Percentiles rank a stretch among this genome's conserved stretches.
phyloP scores from a whole-genome alignment of 768 basidiomycete species.

The Podaxis sp. region DNA sequence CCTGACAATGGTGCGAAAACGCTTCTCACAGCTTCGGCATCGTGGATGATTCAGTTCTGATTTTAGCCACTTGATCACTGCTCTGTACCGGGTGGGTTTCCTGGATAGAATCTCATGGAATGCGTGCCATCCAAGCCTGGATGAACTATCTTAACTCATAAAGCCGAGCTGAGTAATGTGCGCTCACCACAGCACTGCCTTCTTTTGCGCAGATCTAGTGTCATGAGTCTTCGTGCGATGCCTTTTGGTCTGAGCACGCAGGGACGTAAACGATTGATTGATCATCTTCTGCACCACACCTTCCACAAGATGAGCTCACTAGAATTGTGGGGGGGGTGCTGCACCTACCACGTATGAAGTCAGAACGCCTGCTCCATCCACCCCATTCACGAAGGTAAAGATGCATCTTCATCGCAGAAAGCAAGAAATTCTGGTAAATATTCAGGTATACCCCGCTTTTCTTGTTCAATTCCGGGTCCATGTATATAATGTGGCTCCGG shows the following conservation, averaged over 20 bases:
- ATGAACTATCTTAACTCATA: constrained; percentile 5
- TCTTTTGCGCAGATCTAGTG: constrained; percentile 42
- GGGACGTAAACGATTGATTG: constrained; percentile 46
- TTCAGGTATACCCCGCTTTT: constrained; percentile 64
- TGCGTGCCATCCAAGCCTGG: constrained; percentile 79
- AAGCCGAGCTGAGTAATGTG: not conserved
- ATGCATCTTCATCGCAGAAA: constrained; percentile 85
- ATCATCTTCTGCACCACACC: constrained; percentile 63
- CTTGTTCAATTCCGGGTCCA: constrained; percentile 68
- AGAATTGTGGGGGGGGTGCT: constrained; percentile 11
- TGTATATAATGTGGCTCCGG: constrained; percentile 76
- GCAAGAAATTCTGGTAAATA: constrained; percentile 79
- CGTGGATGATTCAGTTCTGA: constrained; percentile 47
- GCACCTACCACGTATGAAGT: constrained; percentile 53
- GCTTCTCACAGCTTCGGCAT: constrained; percentile 35
- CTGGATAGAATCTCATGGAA: constrained; percentile 62
- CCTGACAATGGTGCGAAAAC: constrained; percentile 43
- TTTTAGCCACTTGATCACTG: constrained; percentile 43
- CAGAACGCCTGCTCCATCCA: constrained; percentile 34
- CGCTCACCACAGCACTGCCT: constrained; percentile 57
- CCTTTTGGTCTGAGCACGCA: constrained; percentile 40
- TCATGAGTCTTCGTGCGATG: constrained; percentile 27
- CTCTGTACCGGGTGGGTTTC: constrained; percentile 44
- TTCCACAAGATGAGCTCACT: constrained; percentile 23
- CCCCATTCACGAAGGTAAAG: constrained; percentile 70